These are phyloP conservation scores for Periconia sp. DNA, from an alignment of 2,329 filamentous ascomycete genomes.

Conservation along the genomic window DNA sequence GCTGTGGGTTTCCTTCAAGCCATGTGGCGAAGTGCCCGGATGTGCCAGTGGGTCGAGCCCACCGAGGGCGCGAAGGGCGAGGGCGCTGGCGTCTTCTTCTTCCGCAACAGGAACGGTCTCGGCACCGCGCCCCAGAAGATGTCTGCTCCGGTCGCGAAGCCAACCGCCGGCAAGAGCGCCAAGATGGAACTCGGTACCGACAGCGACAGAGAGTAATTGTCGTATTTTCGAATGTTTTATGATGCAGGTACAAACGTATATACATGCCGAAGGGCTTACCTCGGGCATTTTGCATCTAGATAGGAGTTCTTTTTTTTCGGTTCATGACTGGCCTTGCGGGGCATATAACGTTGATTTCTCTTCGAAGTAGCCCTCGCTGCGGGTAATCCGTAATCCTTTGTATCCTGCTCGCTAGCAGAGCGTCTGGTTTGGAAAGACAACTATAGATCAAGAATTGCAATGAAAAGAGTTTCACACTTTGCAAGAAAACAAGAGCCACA, in stretches of 20 bases:
- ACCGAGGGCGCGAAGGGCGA: slow-evolving; percentile 80
- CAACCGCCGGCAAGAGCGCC: slow-evolving; percentile 35
- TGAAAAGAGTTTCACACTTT: too few species aligned
- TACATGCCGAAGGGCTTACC: too few species aligned
- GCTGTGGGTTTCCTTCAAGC: slow-evolving; percentile 80
- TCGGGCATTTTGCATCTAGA: slow-evolving; percentile 3
- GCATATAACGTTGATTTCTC: neutral
- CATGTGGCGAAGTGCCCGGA: slow-evolving; percentile 79
- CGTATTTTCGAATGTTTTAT: slow-evolving; percentile 14
- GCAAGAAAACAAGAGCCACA: too few species aligned
- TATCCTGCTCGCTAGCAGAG: too few species aligned
- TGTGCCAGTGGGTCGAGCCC: slow-evolving; percentile 98
- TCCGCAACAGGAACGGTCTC: slow-evolving; percentile 89
- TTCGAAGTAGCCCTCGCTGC: too few species aligned
- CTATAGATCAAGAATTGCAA: neutral
- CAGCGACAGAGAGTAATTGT: slow-evolving; percentile 36
- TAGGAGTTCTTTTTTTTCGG: slow-evolving; percentile 4
- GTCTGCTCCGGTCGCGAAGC: slow-evolving; percentile 31
- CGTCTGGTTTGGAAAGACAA: neutral
- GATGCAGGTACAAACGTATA: too few species aligned
- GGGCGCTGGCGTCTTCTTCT: slow-evolving; percentile 87
- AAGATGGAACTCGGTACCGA: slow-evolving; percentile 45
- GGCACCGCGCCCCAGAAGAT: slow-evolving; percentile 65
- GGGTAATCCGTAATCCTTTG: too few species aligned
- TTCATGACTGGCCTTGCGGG: neutral